Conservation (phyloP, 2,329 filamentous ascomycete genomes). For the Hymenoscyphus occultus region DNA sequence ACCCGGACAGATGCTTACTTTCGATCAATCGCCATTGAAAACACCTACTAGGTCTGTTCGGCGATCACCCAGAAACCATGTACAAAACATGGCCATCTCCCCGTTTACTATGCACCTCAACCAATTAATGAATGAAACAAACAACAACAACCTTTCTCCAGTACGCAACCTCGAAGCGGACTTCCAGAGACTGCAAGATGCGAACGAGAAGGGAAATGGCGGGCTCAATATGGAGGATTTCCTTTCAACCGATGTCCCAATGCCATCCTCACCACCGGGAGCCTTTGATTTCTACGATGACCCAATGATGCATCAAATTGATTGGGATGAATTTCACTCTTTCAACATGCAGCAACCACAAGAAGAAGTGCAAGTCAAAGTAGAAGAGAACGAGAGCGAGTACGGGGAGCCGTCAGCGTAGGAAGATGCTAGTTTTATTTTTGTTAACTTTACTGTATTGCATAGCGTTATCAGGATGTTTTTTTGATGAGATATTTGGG, state of each 20-base stretch:
- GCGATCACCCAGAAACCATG: slow-evolving; percentile 31
- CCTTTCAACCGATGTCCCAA: slow-evolving; percentile 43
- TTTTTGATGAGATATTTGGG: slow-evolving; percentile 16
- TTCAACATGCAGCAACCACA: slow-evolving; percentile 14
- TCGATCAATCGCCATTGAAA: slow-evolving; percentile 30
- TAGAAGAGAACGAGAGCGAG: slow-evolving; percentile 26
- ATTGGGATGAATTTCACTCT: slow-evolving; percentile 31
- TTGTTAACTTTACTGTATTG: slow-evolving; percentile 17
- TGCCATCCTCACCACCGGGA: slow-evolving; percentile 45
- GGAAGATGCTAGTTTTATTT: slow-evolving; percentile 4
- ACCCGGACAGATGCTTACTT: slow-evolving; percentile 26
- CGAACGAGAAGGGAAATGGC: slow-evolving; percentile 22
- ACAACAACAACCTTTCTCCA: slow-evolving; percentile 32
- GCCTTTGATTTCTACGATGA: slow-evolving; percentile 38
- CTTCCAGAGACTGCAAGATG: slow-evolving; percentile 38
- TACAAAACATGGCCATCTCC: slow-evolving; percentile 27
- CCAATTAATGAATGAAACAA: slow-evolving; percentile 33
- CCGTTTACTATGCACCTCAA: slow-evolving; percentile 38
- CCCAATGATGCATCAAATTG: slow-evolving; percentile 26
- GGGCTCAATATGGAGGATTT: slow-evolving; percentile 40
- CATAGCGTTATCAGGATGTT: slow-evolving; percentile 26
- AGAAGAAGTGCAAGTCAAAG: slow-evolving; percentile 10
- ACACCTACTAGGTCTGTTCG: slow-evolving; percentile 28
- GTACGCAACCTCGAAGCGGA: slow-evolving; percentile 30
- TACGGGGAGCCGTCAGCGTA: slow-evolving; percentile 11